Evolutionary conservation across 2,329 filamentous ascomycete genomes (phyloP).

Genomic region (Helotiales sp.): DNA sequence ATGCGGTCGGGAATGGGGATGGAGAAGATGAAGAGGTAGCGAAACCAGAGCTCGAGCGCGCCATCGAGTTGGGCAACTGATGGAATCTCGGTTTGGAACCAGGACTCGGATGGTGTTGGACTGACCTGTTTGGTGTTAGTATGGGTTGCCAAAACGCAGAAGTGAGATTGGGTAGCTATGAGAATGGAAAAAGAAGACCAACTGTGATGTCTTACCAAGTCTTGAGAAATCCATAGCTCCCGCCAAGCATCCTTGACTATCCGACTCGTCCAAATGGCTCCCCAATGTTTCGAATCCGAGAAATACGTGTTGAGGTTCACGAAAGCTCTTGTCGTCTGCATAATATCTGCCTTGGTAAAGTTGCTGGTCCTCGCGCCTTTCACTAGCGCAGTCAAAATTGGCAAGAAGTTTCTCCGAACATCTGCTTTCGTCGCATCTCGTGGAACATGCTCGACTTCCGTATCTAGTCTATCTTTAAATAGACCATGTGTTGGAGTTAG

Average conservation of each 20-base stretch:
- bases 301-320: conserved; percentile 35
- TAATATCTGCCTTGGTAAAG: conserved; percentile 46
- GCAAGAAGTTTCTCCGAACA: conserved; percentile 54
- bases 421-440: conserved; percentile 33
- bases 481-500: conserved; percentile 50
- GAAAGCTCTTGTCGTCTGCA: conserved; percentile 35
- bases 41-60: conserved; percentile 46
- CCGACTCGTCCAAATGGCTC: conserved; percentile 46
- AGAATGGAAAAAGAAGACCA: conserved; percentile 30
- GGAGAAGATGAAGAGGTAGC: conserved; percentile 47
- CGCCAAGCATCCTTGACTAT: conserved; percentile 47
- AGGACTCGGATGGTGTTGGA: background rate
- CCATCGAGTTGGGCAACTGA: conserved; percentile 45
- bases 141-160: background rate
- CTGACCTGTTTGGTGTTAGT: background rate
- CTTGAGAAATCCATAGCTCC: conserved; percentile 45
- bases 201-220: conserved; percentile 37
- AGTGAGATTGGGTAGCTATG: conserved; percentile 32
- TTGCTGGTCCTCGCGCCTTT: conserved; percentile 48
- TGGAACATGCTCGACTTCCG: conserved; percentile 42
- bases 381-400: conserved; percentile 50
- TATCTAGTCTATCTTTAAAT: conserved; percentile 48
- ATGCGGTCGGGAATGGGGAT: conserved; percentile 42
- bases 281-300: conserved; percentile 44
- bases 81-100: conserved; percentile 30